Evolutionary conservation across 768 basidiomycete species (phyloP), one percentile per base, ranked within the genome.

Genomic region (Chalciporus chontae): DNA sequence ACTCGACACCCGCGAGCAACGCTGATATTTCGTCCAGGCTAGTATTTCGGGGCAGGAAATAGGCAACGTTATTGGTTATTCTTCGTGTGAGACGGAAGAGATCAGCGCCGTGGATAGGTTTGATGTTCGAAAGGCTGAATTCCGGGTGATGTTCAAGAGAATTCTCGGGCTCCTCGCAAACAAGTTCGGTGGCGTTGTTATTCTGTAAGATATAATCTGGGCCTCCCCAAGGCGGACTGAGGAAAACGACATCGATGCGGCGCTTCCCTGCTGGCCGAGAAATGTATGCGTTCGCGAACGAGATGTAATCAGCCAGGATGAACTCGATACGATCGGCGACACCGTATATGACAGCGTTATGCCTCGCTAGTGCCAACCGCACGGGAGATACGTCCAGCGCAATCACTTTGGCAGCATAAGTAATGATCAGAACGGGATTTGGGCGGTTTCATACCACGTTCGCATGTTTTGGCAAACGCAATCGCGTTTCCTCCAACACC

Each of bases 401-500:
- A 46, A 99, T 94, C 21, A 99, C 96, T 98, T 58, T 39, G 17
- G 29, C 5, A 26, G 29, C 29, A 31, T 31, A 7, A 31, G 10
- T 11, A 13, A 31, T 13, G 10, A 10, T 11, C 13, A 31, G 9
- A 31, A 31, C 29, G 29, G 29, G 13, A 31, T 2, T 7, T 26
- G 9, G 23, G 21, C 18, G 10, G 5, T 31, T 1, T 67, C 85
- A 51, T 60, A 96, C 95, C 95, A 68, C 89, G 72, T 65, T 95
- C 89, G 71, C 96, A 99, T 3, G 94, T 96, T 65, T 87, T 82
- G 3, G 96, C 96, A 68, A 99, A 97, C 4, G 94, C 92, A 50
- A 99, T 98, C 1, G 95, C 83, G 61, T 99, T 99, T 14, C 95
- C 96, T 23, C 96, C 96, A 0, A 98, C 94, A 1, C 96, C 96